A percentile compares a stretch with the other conserved stretches of the same genome.
Evolutionary conservation across 2,329 filamentous ascomycete species (phyloP).

Genomic region (Stagonosporopsis vannaccii): DNA sequence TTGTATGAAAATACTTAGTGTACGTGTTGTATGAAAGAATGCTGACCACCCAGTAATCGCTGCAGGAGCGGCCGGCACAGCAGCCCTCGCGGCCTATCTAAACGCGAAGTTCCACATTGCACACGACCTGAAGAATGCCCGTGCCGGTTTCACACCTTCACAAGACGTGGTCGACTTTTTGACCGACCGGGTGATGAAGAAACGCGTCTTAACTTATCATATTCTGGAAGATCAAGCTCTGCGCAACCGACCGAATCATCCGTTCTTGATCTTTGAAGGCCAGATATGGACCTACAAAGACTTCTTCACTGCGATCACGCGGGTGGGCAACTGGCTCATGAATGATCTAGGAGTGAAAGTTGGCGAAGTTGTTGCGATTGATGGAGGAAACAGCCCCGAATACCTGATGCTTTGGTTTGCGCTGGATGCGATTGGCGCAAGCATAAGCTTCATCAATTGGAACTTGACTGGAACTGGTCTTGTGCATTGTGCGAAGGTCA

Average conservation of each 20-base stretch:
- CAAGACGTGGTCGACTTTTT: constrained; percentile 30
- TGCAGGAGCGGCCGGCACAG: constrained; percentile 36
- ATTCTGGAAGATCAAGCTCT: constrained; percentile 49
- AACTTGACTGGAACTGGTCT: constrained; percentile 46
- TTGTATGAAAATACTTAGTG: not conserved
- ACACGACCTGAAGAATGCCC: constrained; percentile 33
- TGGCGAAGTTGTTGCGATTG: constrained; percentile 46
- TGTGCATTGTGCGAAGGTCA: constrained; percentile 46
- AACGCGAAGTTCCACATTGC: constrained; percentile 47
- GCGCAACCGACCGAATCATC: constrained; percentile 39
- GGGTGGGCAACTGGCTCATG: constrained; percentile 47
- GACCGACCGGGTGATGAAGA: constrained; percentile 22
- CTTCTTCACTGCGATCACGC: constrained; percentile 39
- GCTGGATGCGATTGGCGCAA: constrained; percentile 45
- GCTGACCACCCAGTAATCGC: constrained; percentile 8
- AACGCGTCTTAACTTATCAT: constrained; percentile 40
- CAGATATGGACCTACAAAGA: constrained; percentile 43
- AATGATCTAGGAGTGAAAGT: constrained; percentile 42
- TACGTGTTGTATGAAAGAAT: not conserved
- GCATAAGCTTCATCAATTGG: constrained; percentile 46
- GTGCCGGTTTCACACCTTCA: constrained; percentile 25
- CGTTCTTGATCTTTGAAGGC: constrained; percentile 49
- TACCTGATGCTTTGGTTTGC: constrained; percentile 51
- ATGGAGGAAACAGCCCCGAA: constrained; percentile 47
- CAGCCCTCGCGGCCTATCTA: constrained; percentile 45